These are phyloP conservation scores for Brasilioporus rufonigricans DNA, from an alignment of 768 basidiomycete genomes.

Conservation along the genomic window DNA sequence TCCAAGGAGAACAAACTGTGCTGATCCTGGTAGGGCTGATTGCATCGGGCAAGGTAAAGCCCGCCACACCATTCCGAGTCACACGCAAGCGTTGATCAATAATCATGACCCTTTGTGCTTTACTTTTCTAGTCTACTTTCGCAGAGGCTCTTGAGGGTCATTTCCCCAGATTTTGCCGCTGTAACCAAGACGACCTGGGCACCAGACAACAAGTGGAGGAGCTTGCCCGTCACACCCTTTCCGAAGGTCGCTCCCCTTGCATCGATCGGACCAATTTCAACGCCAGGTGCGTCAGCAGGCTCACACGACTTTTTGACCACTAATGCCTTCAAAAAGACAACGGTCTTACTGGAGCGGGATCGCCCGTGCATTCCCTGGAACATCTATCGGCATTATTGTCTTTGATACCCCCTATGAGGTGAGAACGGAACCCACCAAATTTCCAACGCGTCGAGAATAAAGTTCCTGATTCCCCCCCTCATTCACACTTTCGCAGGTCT, in stretches of 20 bases:
- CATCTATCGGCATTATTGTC: conserved; percentile 67
- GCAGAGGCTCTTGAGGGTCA: conserved; percentile 64
- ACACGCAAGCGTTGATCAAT: conserved; percentile 4
- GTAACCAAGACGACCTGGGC: conserved; percentile 82
- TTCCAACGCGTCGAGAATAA: background rate
- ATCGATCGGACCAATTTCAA: conserved; percentile 81
- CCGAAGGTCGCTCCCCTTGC: conserved; percentile 66
- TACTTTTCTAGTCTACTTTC: conserved; percentile 50
- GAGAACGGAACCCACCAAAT: conserved; percentile 23
- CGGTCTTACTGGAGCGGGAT: conserved; percentile 73
- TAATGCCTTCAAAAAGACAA: conserved; percentile 44
- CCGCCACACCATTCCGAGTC: background rate
- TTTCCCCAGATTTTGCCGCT: conserved; percentile 62
- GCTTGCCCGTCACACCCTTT: conserved; percentile 50
- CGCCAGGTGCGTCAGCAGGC: conserved; percentile 44
- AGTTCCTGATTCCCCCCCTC: conserved; percentile 9
- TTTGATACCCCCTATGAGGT: conserved; percentile 79
- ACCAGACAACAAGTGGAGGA: conserved; percentile 62
- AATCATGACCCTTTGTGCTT: background rate
- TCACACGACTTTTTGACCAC: background rate
- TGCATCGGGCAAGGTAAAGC: conserved; percentile 66
- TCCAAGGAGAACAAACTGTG: conserved; percentile 44
- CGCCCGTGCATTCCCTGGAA: conserved; percentile 62
- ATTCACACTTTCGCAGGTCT: conserved; percentile 44
- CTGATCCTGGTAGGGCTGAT: conserved; percentile 73